Evolutionary conservation across 257 asterid genomes (phyloP).

Genomic region (Ligustrum vulgare): DNA sequence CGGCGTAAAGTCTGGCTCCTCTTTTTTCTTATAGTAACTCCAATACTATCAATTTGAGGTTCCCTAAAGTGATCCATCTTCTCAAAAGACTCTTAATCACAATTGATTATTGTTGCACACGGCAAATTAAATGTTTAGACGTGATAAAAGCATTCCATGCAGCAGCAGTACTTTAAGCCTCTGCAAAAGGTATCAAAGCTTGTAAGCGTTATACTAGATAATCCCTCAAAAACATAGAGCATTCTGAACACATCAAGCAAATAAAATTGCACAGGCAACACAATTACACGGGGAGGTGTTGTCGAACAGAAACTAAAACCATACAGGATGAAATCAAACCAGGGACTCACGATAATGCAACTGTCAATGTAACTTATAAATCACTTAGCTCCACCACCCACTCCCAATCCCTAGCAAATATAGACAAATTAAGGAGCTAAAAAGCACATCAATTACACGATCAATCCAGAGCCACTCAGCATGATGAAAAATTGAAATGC

Average conservation of each 20-base stretch:
- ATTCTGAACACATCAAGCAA: not conserved
- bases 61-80: constrained; percentile 65
- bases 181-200: constrained; percentile 19
- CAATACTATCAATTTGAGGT: constrained; percentile 49
- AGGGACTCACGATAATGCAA: not conserved
- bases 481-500: not conserved
- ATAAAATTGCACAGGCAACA: constrained; percentile 9
- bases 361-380: constrained; percentile 6
- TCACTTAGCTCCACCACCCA: not conserved
- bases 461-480: not conserved
- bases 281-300: not conserved
- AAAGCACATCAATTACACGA: not conserved
- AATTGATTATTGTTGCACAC: not conserved
- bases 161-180: constrained; percentile 24
- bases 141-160: constrained; percentile 13
- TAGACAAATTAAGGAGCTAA: not conserved
- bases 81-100: constrained; percentile 6
- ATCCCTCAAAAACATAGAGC: constrained; percentile 1
- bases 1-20: constrained; percentile 79
- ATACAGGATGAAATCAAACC: constrained; percentile 6
- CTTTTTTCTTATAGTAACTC: constrained; percentile 55
- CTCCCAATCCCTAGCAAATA: not conserved
- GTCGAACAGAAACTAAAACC: constrained; percentile 9
- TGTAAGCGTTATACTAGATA: constrained; percentile 10
- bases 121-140: constrained; percentile 17